Conservation (phyloP, 75 land plant genomes). For the Chamaecyparis obtusa region DNA sequence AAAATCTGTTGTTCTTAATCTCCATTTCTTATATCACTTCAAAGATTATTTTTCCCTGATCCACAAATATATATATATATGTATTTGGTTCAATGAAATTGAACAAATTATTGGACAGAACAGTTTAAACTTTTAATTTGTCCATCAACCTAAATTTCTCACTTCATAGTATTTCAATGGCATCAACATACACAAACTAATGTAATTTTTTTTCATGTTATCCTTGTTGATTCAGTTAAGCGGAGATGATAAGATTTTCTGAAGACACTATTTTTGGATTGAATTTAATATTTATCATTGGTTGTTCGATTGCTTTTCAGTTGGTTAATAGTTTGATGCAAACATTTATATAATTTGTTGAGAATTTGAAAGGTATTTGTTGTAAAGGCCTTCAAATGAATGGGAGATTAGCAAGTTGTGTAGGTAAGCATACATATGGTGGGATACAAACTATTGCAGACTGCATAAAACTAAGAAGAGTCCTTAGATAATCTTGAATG, state of each 20-base stretch:
- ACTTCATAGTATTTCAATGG: not conserved
- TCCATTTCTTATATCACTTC: not conserved
- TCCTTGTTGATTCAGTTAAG: not conserved
- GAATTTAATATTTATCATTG: too few relatives aligned
- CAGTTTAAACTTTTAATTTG: not conserved
- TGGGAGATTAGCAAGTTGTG: too few relatives aligned
- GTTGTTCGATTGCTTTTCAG: too few relatives aligned
- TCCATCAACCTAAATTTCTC: not conserved
- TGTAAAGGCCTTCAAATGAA: too few relatives aligned
- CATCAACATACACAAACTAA: not conserved
- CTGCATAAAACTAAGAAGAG: too few relatives aligned
- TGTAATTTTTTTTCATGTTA: not conserved
- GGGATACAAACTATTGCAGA: too few relatives aligned
- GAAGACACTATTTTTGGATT: too few relatives aligned
- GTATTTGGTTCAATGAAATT: not conserved
- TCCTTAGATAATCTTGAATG: too few relatives aligned
- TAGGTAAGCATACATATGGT: too few relatives aligned
- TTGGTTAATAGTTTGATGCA: too few relatives aligned
- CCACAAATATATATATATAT: not conserved
- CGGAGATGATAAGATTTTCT: not conserved
- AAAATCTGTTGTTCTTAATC: not conserved
- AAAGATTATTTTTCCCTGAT: not conserved
- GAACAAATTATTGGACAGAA: not conserved
- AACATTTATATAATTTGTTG: too few relatives aligned
- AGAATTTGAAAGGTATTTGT: too few relatives aligned